Base-by-base conservation (phyloP, 129 eudicot genomes). In the Dittrichia graveolens region DNA sequence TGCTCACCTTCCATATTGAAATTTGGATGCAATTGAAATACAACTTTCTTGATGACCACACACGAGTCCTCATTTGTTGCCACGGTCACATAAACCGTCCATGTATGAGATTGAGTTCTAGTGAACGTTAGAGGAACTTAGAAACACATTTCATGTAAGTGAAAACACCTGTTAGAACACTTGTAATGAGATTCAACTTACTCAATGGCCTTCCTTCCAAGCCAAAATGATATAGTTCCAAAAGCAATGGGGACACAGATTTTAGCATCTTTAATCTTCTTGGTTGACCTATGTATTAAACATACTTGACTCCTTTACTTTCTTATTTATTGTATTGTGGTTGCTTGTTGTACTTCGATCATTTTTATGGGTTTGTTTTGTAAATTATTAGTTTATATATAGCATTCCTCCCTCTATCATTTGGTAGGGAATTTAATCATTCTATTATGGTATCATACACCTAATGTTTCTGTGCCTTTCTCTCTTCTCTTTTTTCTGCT, bases 171-270 rank as follows among this genome's bases (percentile, higher is more conserved):
- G 11, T 39, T 24, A 57, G 57, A 24, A 41, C 65, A 61, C 46
- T 7, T 9, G 14, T 54, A 24, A 42, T 6, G 16, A 63, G 19
- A 61, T 35, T 18, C 14, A 39, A 74, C 95, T 77, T 86, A 91
- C 97, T 91, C 96, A 0, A 71, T 88, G 47, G 96, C n/a, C n/a
- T n/a, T n/a, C 97, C 83, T 91, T 62, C 97, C 96, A 42, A 91
- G 97, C 91, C 93, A 91, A 86, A 91, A 91, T 61, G 97, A 87
- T 56, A 88, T 88, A 45, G 92, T 84, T 55, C 96, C 97, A 77
- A 80, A 91, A 3, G 76, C 97, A 56, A 91, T 83, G 16, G 96
- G 94, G 53, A 89, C 87, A 61, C 82, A 78, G 67, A 91, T n/a
- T 75, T 91, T 94, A 41, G 73, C 78, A 77, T 89, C 97, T 77